A percentile compares a stretch with the other conserved stretches of the same genome.
These are phyloP conservation scores for Cercospora citrullina DNA, from an alignment of 2,329 filamentous ascomycete species.

Conservation along the genomic window DNA sequence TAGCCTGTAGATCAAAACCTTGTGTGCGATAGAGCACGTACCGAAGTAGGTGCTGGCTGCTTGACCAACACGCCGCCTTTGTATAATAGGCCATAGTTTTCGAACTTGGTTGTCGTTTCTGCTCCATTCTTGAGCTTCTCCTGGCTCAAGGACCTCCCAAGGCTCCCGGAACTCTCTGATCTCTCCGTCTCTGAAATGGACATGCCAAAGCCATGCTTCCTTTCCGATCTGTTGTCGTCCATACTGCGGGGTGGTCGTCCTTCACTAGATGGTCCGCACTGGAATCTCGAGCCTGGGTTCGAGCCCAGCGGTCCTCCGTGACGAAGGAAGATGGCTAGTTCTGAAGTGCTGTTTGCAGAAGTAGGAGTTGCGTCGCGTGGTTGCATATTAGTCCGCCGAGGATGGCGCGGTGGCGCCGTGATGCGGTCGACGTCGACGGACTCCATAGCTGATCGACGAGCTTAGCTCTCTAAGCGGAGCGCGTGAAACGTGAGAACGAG, in stretches of 20 bases:
- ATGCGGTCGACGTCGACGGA: background rate
- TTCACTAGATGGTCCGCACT: constrained; percentile 10
- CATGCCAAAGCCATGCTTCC: constrained; percentile 4
- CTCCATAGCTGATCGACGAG: constrained; percentile 11
- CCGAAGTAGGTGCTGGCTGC: constrained; percentile 20
- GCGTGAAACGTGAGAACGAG: constrained; percentile 9
- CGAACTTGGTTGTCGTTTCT: constrained; percentile 11
- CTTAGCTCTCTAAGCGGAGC: background rate
- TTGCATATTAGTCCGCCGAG: constrained; percentile 10
- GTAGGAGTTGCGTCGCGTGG: constrained; percentile 14
- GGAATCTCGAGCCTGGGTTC: constrained; percentile 9
- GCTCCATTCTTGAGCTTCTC: constrained; percentile 16
- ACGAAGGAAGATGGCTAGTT: constrained; percentile 11
- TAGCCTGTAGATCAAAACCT: background rate
- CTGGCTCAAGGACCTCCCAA: constrained; percentile 8
- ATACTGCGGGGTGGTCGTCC: background rate
- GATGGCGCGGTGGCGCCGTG: constrained; percentile 5
- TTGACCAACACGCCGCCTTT: constrained; percentile 17
- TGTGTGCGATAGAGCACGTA: constrained; percentile 2
- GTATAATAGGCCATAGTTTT: constrained; percentile 22
- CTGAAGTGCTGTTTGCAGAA: constrained; percentile 11
- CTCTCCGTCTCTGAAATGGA: constrained; percentile 4
- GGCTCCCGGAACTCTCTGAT: background rate
- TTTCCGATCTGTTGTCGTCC: background rate
- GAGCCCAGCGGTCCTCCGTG: constrained; percentile 13